Evolutionary conservation across 2,329 filamentous ascomycete genomes (phyloP).

Genomic region (Phoma herbarum): DNA sequence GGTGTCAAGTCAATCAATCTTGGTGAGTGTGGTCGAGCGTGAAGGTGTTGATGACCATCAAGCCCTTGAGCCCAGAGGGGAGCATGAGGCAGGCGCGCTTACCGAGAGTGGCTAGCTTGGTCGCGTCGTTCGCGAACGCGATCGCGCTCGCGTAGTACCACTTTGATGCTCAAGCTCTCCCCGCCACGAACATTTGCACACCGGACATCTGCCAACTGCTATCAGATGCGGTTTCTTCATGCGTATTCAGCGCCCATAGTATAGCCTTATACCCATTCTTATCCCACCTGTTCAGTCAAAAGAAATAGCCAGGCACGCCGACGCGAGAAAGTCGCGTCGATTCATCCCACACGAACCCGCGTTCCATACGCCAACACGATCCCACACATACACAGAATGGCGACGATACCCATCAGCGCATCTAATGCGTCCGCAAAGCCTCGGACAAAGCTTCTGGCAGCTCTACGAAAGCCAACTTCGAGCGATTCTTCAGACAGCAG

Average conservation of each 20-base stretch:
- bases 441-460: conserved; percentile 34
- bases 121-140: conserved; percentile 19
- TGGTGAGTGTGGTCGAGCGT: background rate
- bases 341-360: background rate
- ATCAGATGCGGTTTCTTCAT: background rate
- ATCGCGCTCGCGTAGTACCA: conserved; percentile 12
- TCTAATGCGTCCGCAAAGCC: conserved; percentile 15
- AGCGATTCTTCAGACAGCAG: conserved; percentile 52
- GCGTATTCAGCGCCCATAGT: background rate
- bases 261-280: background rate
- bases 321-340: conserved; percentile 4
- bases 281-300: background rate
- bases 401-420: background rate
- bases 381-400: background rate
- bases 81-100: background rate
- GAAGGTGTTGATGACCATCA: background rate
- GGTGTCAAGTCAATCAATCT: no score
- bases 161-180: conserved; percentile 23
- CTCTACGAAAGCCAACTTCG: conserved; percentile 29
- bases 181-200: conserved; percentile 19
- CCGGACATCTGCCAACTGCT: background rate
- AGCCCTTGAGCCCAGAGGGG: background rate
- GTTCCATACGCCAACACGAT: background rate
- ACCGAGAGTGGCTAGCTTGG: background rate
- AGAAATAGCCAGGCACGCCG: background rate